These are phyloP conservation scores for Epithele typhae DNA, from an alignment of 768 basidiomycete genomes.

Conservation along the genomic window DNA sequence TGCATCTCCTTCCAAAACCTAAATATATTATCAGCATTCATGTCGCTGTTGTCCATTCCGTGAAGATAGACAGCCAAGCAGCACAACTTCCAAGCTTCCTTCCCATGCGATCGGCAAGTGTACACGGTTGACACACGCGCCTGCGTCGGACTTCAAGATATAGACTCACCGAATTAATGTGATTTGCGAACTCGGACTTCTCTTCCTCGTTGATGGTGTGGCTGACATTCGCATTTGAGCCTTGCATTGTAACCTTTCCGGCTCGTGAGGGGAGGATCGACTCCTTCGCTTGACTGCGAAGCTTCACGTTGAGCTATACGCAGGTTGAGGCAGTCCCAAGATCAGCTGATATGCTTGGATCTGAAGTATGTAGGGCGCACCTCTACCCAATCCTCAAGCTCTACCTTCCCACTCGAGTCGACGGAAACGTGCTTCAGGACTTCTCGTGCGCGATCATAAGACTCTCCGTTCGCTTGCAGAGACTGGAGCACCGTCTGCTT, in stretches of 20 bases:
- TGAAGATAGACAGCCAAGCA: too few relatives aligned
- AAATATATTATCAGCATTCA: not conserved
- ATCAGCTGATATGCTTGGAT: too few relatives aligned
- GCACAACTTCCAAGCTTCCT: too few relatives aligned
- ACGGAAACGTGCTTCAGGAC: conserved; percentile 92
- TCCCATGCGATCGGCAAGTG: not conserved
- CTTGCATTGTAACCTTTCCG: conserved; percentile 91
- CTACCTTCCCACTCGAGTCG: conserved; percentile 93
- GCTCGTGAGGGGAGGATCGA: conserved; percentile 55
- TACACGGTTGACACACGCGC: too few relatives aligned
- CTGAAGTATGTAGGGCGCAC: conserved; percentile 47
- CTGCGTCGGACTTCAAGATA: too few relatives aligned
- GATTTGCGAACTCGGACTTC: conserved; percentile 92
- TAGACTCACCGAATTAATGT: conserved; percentile 91
- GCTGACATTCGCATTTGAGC: conserved; percentile 91
- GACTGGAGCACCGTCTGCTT: conserved; percentile 79
- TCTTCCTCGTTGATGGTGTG: conserved; percentile 99
- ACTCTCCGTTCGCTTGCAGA: conserved; percentile 76
- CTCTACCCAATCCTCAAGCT: conserved; percentile 98
- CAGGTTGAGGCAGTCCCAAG: not conserved
- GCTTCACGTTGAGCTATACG: conserved; percentile 73
- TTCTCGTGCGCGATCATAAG: conserved; percentile 86
- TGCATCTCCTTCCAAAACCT: conserved; percentile 90
- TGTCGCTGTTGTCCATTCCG: too few relatives aligned
- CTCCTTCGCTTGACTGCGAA: conserved; percentile 44